These are phyloP conservation scores for Ilex asprella DNA, from an alignment of 257 asterid genomes.

Conservation along the genomic window DNA sequence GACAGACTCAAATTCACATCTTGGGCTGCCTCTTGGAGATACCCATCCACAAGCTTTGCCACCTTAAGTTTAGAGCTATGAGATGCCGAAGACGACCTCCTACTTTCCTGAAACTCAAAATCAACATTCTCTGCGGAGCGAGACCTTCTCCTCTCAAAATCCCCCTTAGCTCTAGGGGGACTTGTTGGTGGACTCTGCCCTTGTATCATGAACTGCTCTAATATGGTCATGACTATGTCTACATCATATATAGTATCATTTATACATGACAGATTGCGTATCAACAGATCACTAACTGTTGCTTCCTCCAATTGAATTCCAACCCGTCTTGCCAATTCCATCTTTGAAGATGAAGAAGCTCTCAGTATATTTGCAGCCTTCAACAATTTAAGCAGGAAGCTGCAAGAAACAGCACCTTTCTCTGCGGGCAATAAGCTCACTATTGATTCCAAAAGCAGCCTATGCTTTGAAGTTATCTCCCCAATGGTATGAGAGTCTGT, in stretches of 20 bases:
- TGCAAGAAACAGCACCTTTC: conserved; percentile 63
- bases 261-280: conserved; percentile 40
- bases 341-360: conserved; percentile 64
- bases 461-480: conserved; percentile 38
- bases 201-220: conserved; percentile 66
- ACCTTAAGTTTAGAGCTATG: conserved; percentile 76
- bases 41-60: conserved; percentile 71
- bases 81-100: conserved; percentile 81
- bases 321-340: conserved; percentile 51
- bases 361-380: conserved; percentile 66
- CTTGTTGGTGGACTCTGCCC: conserved; percentile 80
- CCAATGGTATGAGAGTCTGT: conserved; percentile 17
- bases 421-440: conserved; percentile 74
- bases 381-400: conserved; percentile 65
- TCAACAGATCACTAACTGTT: conserved; percentile 50
- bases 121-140: conserved; percentile 72
- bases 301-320: conserved; percentile 84
- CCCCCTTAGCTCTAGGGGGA: conserved; percentile 49
- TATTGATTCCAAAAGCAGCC: conserved; percentile 71
- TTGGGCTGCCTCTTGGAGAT: conserved; percentile 57
- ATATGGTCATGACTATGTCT: conserved; percentile 49
- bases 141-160: conserved; percentile 63
- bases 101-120: conserved; percentile 60
- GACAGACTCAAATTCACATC: conserved; percentile 48
- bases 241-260: conserved; percentile 41